Conservation (phyloP, 345 rosid species). For the Bruguiera parviflora region DNA sequence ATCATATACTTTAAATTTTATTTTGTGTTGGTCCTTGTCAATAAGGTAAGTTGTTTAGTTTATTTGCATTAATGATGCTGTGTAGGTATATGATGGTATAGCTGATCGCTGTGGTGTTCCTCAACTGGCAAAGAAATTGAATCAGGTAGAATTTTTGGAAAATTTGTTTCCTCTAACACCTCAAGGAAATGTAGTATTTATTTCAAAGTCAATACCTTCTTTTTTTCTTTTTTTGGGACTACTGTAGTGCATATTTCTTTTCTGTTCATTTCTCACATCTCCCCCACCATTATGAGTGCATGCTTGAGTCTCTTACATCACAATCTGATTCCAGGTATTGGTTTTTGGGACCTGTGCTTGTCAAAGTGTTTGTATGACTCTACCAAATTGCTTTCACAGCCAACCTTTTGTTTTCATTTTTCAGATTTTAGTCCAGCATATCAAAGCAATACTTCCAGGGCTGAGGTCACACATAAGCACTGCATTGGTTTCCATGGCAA, state of each 20-base stretch:
- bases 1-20: conserved; percentile 11
- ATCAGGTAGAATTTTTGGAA: conserved; percentile 54
- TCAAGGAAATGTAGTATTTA: not conserved
- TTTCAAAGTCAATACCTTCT: not conserved
- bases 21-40: conserved; percentile 4
- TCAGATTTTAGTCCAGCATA: conserved; percentile 89
- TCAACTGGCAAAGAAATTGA: conserved; percentile 89
- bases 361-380: not conserved
- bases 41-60: not conserved
- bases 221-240: not conserved
- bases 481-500: conserved; percentile 70
- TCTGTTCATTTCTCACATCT: not conserved
- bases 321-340: not conserved
- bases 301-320: not conserved
- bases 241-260: not conserved
- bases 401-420: conserved; percentile 9
- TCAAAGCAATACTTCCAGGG: conserved; percentile 74
- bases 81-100: conserved; percentile 72
- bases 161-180: not conserved
- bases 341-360: too few species aligned
- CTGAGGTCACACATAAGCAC: conserved; percentile 72
- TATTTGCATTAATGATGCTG: conserved; percentile 1
- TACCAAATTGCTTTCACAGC: not conserved
- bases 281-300: not conserved
- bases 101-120: conserved; percentile 95